Base-by-base conservation (phyloP, 2,329 filamentous ascomycete species). In the Alternaria triticina region DNA sequence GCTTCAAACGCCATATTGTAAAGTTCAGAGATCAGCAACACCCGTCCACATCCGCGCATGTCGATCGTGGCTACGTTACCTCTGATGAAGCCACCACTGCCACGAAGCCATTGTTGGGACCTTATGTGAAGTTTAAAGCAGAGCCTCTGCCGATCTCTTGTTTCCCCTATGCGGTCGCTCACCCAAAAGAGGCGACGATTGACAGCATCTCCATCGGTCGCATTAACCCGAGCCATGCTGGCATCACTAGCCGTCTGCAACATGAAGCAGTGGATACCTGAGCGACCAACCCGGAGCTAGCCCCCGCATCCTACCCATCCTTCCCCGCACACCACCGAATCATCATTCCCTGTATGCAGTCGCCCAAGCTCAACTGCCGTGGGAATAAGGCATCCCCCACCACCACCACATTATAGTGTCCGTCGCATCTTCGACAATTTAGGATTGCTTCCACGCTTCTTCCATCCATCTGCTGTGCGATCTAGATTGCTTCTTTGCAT, bases 241-340 rank as follows among this genome's bases (percentile, higher is more conserved):
- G 20, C 7, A 25, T 12, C 33, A 36, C 45, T 59, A 17, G 20
- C 27, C 47, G 33, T 28, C 28, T 58, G 45, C 30, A 33, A 51
- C 17, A 8, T 45, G 47, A 46, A 30, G 25, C 23, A 25, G 46
- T 51, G 23, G 25, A 33, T 54, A 23, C 27, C 25, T 27, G 23
- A 33, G 47, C 22, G 25, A 17, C 36, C 47, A 45, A 46, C 25
- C 27, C 57, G 17, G 20, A 33, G 13, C 49, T 59, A 36, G 55
- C 20, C 61, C 51, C 51, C 51, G 57, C 51, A 56, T 45, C 51
- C 49, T 49, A 61, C 64, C 64, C 51, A 56, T 45, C 51, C 49
- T 49, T 62, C 64, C 64, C 66, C 66, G 59, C 66, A 65, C 66
- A 55, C 50, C 52, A 64, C 47, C 47, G 44, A 54, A 17, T 51